Conservation (phyloP, 2,329 filamentous ascomycete species). For the Ustilaginoidea virens region DNA sequence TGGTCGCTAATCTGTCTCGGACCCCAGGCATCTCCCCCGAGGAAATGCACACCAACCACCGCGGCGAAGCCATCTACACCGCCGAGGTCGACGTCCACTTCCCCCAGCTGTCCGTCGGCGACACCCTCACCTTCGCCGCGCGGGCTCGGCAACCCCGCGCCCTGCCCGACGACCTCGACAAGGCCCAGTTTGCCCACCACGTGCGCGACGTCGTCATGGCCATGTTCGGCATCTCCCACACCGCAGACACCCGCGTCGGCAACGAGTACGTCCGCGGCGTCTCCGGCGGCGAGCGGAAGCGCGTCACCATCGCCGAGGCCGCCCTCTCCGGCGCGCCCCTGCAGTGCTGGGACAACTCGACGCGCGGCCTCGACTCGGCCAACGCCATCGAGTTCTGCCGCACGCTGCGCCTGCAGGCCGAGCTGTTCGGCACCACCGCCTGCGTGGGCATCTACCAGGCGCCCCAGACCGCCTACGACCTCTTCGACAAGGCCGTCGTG, state of each 20-base stretch:
- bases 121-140: slow-evolving; percentile 67
- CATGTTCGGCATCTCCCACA: slow-evolving; percentile 60
- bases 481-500: slow-evolving; percentile 43
- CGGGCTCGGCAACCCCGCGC: slow-evolving; percentile 49
- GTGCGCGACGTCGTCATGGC: slow-evolving; percentile 60
- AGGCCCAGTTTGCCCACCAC: slow-evolving; percentile 34
- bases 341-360: slow-evolving; percentile 60
- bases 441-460: slow-evolving; percentile 64
- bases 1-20: no score
- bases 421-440: slow-evolving; percentile 50
- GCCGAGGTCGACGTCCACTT: slow-evolving; percentile 76
- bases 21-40: slow-evolving; percentile 46
- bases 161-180: slow-evolving; percentile 41
- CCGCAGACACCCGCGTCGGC: slow-evolving; percentile 55
- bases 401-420: slow-evolving; percentile 51
- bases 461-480: slow-evolving; percentile 47
- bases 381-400: slow-evolving; percentile 64
- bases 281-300: slow-evolving; percentile 57
- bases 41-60: slow-evolving; percentile 64
- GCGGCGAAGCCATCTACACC: slow-evolving; percentile 77
- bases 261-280: slow-evolving; percentile 65
- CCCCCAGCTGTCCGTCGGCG: slow-evolving; percentile 59
- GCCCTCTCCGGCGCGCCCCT: slow-evolving; percentile 42
- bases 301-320: slow-evolving; percentile 48
- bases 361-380: slow-evolving; percentile 57